Conservation (phyloP, 495 filamentous ascomycete genomes). For the Neurospora sp. region DNA sequence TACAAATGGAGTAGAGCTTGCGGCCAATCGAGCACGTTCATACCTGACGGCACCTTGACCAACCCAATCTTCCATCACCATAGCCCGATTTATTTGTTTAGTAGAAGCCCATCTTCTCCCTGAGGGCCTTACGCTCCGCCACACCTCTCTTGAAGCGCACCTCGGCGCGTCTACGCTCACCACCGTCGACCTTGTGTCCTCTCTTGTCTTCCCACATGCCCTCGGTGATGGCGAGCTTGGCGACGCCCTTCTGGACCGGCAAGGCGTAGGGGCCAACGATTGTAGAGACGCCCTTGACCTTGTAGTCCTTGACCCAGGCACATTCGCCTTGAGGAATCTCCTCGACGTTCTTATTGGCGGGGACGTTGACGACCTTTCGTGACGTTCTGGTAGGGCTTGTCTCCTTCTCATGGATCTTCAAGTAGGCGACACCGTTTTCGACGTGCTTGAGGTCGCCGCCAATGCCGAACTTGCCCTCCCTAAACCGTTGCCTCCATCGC, state of each 20-base stretch:
- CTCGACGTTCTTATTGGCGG: conserved; percentile 39
- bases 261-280: conserved; percentile 63
- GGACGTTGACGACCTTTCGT: conserved; percentile 60
- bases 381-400: conserved; percentile 8
- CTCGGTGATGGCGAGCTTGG: conserved; percentile 59
- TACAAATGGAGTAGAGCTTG: conserved; percentile 1
- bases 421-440: conserved; percentile 56
- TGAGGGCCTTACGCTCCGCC: conserved; percentile 36
- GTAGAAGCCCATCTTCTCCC: conserved; percentile 25
- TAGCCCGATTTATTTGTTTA: conserved; percentile 3
- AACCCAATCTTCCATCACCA: not conserved
- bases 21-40: not conserved
- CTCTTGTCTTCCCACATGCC: conserved; percentile 80
- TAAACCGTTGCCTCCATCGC: conserved; percentile 75
- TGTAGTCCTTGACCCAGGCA: conserved; percentile 51
- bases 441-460: conserved; percentile 72
- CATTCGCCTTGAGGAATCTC: conserved; percentile 29
- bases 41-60: not conserved
- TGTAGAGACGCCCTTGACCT: conserved; percentile 50
- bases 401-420: conserved; percentile 57
- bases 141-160: conserved; percentile 51
- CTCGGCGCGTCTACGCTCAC: conserved; percentile 80
- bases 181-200: conserved; percentile 90
- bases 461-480: conserved; percentile 61
- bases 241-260: conserved; percentile 55